Evolutionary conservation across 805 yeast genomes (phyloP).

Genomic region (Pichia thaimueangensis): DNA sequence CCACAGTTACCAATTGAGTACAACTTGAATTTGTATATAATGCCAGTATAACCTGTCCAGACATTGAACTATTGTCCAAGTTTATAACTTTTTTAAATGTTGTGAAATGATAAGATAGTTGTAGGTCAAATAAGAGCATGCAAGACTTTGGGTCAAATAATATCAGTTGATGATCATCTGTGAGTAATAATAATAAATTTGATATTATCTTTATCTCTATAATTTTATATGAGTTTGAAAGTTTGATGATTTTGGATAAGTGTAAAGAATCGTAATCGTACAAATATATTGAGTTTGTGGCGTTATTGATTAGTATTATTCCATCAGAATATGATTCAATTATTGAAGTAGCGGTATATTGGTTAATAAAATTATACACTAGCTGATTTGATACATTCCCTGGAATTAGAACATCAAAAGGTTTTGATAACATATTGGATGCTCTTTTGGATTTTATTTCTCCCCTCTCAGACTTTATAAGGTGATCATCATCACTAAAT

Average conservation of each 20-base stretch:
- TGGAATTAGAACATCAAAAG: slow-evolving; percentile 1
- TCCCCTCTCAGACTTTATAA: no score
- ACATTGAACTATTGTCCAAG: not conserved
- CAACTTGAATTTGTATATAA: slow-evolving; percentile 2
- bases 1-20: slow-evolving; percentile 1
- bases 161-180: not conserved
- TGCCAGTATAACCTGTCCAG: not conserved
- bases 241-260: not conserved
- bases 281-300: not conserved
- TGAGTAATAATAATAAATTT: not conserved
- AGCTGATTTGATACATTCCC: not conserved
- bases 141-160: slow-evolving; percentile 7
- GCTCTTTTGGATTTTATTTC: no score
- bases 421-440: not conserved
- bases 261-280: not conserved
- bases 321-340: slow-evolving; percentile 4
- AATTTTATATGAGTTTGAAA: not conserved
- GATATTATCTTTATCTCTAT: not conserved
- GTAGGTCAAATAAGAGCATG: not conserved
- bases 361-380: not conserved
- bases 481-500: no score
- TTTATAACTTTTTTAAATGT: slow-evolving; percentile 3
- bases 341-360: not conserved
- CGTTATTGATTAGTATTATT: not conserved
- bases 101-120: slow-evolving; percentile 4